A percentile compares a stretch with the other conserved stretches of the same genome.
Evolutionary conservation across 495 filamentous ascomycete species (phyloP).

Genomic region (Haplographium delicatum): DNA sequence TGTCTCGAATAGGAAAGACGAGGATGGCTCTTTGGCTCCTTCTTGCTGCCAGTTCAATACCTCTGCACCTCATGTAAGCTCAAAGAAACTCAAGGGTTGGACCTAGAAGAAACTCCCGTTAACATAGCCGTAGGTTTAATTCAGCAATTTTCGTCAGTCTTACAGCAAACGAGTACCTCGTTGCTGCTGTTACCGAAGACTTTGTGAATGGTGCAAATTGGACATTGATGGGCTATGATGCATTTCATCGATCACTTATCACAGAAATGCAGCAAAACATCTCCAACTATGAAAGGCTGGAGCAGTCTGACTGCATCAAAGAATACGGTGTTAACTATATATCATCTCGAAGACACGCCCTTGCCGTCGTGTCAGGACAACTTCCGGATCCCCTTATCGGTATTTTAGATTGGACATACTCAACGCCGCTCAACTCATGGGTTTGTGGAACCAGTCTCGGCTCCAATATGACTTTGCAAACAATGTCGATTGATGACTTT

Average conservation of each 20-base stretch:
- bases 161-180: constrained; percentile 33
- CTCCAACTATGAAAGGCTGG: constrained; percentile 21
- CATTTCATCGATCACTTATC: constrained; percentile 3
- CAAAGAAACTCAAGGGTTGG: no score
- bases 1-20: constrained; percentile 22
- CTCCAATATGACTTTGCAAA: constrained; percentile 10
- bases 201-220: constrained; percentile 29
- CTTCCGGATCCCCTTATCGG: constrained; percentile 3
- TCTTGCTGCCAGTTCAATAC: constrained; percentile 26
- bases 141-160: constrained; percentile 27
- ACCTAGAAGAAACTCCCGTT: background rate
- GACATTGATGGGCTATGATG: background rate
- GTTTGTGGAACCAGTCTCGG: constrained; percentile 6
- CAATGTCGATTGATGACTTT: constrained; percentile 6
- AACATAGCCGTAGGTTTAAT: constrained; percentile 22
- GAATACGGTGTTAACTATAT: constrained; percentile 29
- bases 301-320: constrained; percentile 30
- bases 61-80: constrained; percentile 30
- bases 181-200: constrained; percentile 30
- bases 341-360: constrained; percentile 22
- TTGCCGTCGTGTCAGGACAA: constrained; percentile 9
- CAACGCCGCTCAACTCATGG: constrained; percentile 10
- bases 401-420: constrained; percentile 12
- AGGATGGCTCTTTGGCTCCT: constrained; percentile 24
- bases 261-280: constrained; percentile 17